phyloP scores from a whole-genome alignment of 169 alveolate species.

The Plasmodium gonderi region DNA sequence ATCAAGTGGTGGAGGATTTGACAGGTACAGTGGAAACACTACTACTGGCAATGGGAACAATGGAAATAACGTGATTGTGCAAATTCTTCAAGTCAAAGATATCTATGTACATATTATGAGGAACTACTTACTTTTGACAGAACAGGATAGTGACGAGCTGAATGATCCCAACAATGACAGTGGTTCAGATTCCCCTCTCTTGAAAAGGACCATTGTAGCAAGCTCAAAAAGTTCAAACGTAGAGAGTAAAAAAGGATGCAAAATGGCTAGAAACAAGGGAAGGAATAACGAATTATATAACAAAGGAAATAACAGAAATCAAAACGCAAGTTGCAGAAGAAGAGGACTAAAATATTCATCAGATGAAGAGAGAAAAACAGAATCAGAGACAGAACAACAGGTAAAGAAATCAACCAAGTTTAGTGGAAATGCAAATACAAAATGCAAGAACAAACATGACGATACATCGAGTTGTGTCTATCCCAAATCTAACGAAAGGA shows the following conservation, averaged over 20 bases:
- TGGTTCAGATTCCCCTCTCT: not conserved
- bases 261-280: not conserved
- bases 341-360: too few relatives aligned
- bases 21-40: not conserved
- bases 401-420: not conserved
- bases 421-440: not conserved
- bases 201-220: not conserved
- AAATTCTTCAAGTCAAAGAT: not conserved
- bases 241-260: too few relatives aligned
- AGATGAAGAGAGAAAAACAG: too few relatives aligned
- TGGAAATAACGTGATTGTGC: not conserved
- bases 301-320: not conserved
- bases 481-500: not conserved
- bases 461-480: not conserved
- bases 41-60: not conserved
- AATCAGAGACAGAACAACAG: not conserved
- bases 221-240: not conserved
- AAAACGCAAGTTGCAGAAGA: too few relatives aligned
- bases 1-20: not conserved
- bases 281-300: not conserved
- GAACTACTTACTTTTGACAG: not conserved
- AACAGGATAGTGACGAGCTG: not conserved
- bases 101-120: not conserved
- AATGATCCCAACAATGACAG: not conserved
- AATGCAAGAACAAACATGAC: not conserved